Evolutionary conservation across 768 basidiomycete genomes (phyloP).

Genomic region (Pleurotus sapidus): DNA sequence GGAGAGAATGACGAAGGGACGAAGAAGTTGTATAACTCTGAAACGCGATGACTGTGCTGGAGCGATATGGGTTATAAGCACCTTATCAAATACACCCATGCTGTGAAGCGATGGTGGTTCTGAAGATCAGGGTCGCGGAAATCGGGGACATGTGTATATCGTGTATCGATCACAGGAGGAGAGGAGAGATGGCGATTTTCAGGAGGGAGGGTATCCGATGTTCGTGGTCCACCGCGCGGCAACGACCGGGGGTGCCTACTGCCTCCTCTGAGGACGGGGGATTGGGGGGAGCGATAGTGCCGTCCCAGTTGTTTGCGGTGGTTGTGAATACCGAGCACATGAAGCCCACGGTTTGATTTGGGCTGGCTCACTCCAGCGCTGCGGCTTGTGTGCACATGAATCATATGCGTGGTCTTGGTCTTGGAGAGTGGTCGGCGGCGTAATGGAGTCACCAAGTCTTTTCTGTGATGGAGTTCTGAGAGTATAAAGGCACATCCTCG

Average conservation of each 20-base stretch:
- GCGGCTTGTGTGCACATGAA: background rate
- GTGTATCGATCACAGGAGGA: no score
- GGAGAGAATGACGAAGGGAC: no score
- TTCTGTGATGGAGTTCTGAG: no score
- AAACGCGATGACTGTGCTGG: no score
- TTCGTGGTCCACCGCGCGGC: background rate
- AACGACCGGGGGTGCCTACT: background rate
- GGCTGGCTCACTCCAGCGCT: no score
- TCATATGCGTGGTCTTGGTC: background rate
- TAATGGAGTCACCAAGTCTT: no score
- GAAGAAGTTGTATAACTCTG: no score
- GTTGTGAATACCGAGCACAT: background rate
- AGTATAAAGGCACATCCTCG: no score
- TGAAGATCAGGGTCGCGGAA: background rate
- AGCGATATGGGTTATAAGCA: no score
- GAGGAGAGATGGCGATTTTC: background rate
- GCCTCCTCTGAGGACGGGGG: background rate
- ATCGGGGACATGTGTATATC: background rate
- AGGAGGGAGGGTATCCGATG: background rate
- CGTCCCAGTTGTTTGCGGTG: background rate
- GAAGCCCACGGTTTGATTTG: background rate
- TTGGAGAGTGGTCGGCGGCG: no score
- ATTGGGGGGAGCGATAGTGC: no score
- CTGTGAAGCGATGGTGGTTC: background rate
- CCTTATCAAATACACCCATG: no score